Conservation (phyloP, 129 eudicot species). For the Erigeron canadensis region DNA sequence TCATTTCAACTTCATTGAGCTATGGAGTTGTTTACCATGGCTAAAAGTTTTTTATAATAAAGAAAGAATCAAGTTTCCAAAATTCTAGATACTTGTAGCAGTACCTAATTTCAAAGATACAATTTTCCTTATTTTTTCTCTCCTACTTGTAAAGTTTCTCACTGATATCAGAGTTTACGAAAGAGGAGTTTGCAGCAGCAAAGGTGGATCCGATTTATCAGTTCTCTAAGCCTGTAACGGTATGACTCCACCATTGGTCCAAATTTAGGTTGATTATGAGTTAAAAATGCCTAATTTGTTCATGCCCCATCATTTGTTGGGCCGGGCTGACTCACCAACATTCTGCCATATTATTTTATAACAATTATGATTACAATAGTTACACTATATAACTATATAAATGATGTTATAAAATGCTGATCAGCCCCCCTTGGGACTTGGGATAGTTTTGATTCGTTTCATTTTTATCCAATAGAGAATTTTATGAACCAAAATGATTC, state of each 20-base stretch:
- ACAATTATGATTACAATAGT: background rate
- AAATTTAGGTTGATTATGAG: background rate
- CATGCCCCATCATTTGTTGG: too few relatives aligned
- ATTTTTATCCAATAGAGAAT: background rate
- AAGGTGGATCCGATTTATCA: constrained; percentile 88
- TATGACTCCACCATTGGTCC: constrained; percentile 27
- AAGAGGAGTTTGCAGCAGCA: constrained; percentile 67
- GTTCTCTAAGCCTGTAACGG: constrained; percentile 88
- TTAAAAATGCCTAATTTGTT: background rate
- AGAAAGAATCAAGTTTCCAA: background rate
- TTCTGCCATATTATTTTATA: background rate
- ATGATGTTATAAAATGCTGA: background rate
- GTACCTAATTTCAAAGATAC: constrained; percentile 7
- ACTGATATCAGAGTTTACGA: constrained; percentile 62
- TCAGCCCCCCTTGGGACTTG: background rate
- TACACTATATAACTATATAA: background rate
- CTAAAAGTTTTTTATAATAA: constrained; percentile 4
- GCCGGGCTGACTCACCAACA: background rate
- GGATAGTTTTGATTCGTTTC: background rate
- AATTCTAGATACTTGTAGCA: background rate
- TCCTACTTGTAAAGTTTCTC: background rate
- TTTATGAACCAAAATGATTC: background rate
- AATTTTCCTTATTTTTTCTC: constrained; percentile 4
- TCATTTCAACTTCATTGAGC: background rate
- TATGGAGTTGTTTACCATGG: constrained; percentile 5